Percentiles rank a stretch among this genome's conserved stretches.
Conservation (phyloP, 2,329 filamentous ascomycete genomes). For the Fusarium redolens region DNA sequence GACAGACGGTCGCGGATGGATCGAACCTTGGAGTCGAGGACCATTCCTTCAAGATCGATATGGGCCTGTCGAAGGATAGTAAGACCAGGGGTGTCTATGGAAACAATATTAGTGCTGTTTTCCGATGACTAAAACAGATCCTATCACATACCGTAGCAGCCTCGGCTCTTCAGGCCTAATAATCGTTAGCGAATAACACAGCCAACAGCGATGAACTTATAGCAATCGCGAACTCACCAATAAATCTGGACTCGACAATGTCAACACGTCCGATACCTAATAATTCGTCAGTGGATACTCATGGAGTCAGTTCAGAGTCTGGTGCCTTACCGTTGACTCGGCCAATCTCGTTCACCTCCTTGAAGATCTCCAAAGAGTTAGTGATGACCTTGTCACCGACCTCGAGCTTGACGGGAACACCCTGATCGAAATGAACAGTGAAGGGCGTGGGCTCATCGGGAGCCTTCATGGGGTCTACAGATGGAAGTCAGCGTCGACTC, state of each 20-base stretch:
- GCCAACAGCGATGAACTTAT: not conserved
- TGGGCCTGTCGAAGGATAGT: slow-evolving; percentile 45
- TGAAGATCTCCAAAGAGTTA: slow-evolving; percentile 73
- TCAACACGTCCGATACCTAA: slow-evolving; percentile 35
- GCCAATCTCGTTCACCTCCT: slow-evolving; percentile 65
- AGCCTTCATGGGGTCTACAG: slow-evolving; percentile 66
- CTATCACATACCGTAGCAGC: slow-evolving; percentile 19
- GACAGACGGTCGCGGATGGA: slow-evolving; percentile 64
- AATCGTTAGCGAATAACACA: not conserved
- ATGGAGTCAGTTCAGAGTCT: not conserved
- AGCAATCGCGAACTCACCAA: not conserved
- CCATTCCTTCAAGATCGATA: slow-evolving; percentile 64
- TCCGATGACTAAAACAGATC: not conserved
- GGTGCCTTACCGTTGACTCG: slow-evolving; percentile 15
- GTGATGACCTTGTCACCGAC: slow-evolving; percentile 66
- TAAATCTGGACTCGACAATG: slow-evolving; percentile 36
- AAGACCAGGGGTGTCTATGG: slow-evolving; percentile 10
- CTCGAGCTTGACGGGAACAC: slow-evolving; percentile 72
- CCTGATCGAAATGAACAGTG: slow-evolving; percentile 74
- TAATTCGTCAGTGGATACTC: not conserved
- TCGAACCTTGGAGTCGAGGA: slow-evolving; percentile 65
- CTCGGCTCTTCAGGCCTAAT: slow-evolving; percentile 30
- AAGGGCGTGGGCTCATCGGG: slow-evolving; percentile 74
- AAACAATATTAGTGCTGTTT: not conserved
- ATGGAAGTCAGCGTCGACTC: not conserved